These are phyloP conservation scores for Xylaria sp. DNA, from an alignment of 2,329 filamentous ascomycete genomes.

Conservation along the genomic window DNA sequence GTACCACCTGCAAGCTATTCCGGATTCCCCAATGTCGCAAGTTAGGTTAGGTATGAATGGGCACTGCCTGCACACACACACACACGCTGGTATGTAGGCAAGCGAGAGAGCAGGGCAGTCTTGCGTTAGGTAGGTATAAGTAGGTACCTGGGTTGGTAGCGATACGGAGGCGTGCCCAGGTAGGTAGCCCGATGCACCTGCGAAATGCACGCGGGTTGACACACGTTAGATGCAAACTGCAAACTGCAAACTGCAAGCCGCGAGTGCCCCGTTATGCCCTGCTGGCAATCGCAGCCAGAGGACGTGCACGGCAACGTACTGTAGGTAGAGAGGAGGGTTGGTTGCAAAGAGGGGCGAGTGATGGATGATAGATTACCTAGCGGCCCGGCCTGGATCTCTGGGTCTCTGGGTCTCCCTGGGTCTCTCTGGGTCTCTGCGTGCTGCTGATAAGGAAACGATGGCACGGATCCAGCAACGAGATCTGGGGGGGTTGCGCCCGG, in stretches of 20 bases:
- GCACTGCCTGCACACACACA: no score
- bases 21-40: no score
- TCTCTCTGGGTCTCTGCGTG: no score
- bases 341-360: neutral
- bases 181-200: slow-evolving; percentile 8
- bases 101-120: no score
- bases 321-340: slow-evolving; percentile 8
- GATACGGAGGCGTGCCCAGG: no score
- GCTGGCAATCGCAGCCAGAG: slow-evolving; percentile 12
- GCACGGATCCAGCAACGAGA: no score
- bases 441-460: neutral
- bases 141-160: neutral
- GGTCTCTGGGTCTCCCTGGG: no score
- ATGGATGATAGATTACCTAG: slow-evolving; percentile 16
- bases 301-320: slow-evolving; percentile 10
- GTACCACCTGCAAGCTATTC: neutral
- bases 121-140: neutral
- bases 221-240: slow-evolving; percentile 18
- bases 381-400: slow-evolving; percentile 19
- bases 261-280: slow-evolving; percentile 9
- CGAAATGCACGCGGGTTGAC: slow-evolving; percentile 11
- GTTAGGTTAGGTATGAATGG: no score
- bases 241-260: neutral
- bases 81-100: neutral
- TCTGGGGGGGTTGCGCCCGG: no score